Base-by-base conservation (phyloP, 2,329 filamentous ascomycete genomes). In the Diaporthe citrichinensis region DNA sequence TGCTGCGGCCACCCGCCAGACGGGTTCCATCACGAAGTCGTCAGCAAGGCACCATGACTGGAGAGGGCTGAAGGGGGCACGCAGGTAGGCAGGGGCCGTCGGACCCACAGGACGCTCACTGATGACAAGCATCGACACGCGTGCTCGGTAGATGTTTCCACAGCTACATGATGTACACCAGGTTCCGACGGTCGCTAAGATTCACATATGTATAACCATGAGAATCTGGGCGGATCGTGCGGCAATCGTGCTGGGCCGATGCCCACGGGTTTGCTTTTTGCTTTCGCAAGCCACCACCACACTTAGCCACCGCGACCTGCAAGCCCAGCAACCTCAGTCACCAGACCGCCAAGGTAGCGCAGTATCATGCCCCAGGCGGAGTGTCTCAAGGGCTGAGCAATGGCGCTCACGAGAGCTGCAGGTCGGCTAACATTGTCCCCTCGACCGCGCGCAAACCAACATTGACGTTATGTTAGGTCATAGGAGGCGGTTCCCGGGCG, bases 261-360 rank as follows among this genome's bases (percentile, higher is more conserved):
- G 28, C 23, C 31, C 49, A 53, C 49, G 65, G 65, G 46, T 53
- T 68, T 53, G 46, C 46, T 68, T 68, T 68, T 68, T 68, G 65
- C 20, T 68, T 68, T 68, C 65, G 65, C 65, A 68, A 68, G 65
- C 65, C 65, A 68, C 65, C 46, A 68, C 65, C 46, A 68, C 65
- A 39, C 12, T 68, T 51, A 53, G 65, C 61, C 65, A 53, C 65
- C 31, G 31, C 65, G 46, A 25, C 65, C 65, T 68, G 65, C 65
- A 68, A 68, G 65, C 65, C 65, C 65, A 39, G 46, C 46, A 53
- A 68, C 31, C 31, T 23, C 23, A 68, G 65, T 68, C 65, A 68
- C 65, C 65, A 68, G 65, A 68, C 65, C 65, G 65, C 65, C 65
- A 53, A 68, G 65, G 65, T 68, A 41, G 46, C 46, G 65, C 65